A percentile compares a stretch with the other conserved stretches of the same genome.
phyloP scores from a whole-genome alignment of 768 basidiomycete species.

The Cystofilobasidium ferigula region DNA sequence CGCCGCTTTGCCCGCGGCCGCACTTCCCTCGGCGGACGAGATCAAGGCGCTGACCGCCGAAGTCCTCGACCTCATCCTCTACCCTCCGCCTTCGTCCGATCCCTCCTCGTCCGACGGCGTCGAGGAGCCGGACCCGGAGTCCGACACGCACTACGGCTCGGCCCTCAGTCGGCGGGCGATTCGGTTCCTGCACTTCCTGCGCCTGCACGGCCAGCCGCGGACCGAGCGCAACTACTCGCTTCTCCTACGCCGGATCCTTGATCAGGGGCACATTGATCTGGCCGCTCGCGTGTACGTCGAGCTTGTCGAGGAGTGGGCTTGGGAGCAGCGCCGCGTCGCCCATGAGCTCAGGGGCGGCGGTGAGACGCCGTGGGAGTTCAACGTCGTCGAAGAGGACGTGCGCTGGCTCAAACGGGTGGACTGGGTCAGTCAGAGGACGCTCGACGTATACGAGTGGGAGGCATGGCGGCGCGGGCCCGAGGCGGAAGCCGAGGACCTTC shows the following conservation, averaged over 20 bases:
- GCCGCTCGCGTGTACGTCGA: constrained; percentile 37
- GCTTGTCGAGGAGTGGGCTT: constrained; percentile 39
- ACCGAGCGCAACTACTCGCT: constrained; percentile 29
- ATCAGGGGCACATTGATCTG: constrained; percentile 29
- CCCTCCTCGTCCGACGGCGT: neutral
- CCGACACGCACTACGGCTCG: neutral
- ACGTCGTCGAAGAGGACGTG: constrained; percentile 29
- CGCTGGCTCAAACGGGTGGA: neutral
- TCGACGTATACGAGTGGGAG: neutral
- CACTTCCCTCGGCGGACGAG: neutral
- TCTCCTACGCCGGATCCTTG: constrained; percentile 29
- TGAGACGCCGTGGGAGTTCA: constrained; percentile 31
- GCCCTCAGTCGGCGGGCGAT: constrained; percentile 12
- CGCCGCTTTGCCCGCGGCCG: no score
- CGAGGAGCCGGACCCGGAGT: neutral
- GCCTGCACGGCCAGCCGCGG: constrained; percentile 29
- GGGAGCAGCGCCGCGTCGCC: constrained; percentile 31
- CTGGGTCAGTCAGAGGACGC: neutral
- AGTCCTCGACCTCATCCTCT: neutral
- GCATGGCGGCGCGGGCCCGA: neutral
- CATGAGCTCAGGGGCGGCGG: neutral
- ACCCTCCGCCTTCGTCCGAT: neutral
- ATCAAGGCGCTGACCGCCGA: neutral
- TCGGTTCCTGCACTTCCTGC: constrained; percentile 24
- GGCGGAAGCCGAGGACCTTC: constrained; percentile 33